These are phyloP conservation scores for Knufia petricola DNA, from an alignment of 2,329 filamentous ascomycete species.

Conservation along the genomic window DNA sequence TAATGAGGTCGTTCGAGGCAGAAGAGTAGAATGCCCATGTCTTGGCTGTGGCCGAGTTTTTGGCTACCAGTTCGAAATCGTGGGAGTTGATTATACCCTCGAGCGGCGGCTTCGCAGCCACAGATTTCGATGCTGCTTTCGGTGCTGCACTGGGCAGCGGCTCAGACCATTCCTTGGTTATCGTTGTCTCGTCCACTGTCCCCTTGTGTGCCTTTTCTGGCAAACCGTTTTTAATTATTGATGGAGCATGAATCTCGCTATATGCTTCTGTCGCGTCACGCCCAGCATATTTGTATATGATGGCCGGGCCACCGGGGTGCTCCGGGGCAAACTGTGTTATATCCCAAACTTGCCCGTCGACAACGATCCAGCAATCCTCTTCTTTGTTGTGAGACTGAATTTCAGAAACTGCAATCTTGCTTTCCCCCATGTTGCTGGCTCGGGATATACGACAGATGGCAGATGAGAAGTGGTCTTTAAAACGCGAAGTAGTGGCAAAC, in stretches of 20 bases:
- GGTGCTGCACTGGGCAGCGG: slow-evolving; percentile 28
- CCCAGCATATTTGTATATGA: slow-evolving; percentile 38
- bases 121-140: slow-evolving; percentile 22
- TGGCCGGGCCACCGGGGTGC: slow-evolving; percentile 49
- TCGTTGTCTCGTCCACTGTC: slow-evolving; percentile 38
- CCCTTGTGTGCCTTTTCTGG: slow-evolving; percentile 40
- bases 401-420: slow-evolving; percentile 15
- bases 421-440: slow-evolving; percentile 6
- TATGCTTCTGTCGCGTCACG: slow-evolving; percentile 46
- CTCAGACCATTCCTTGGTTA: slow-evolving; percentile 42
- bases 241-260: slow-evolving; percentile 43
- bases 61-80: slow-evolving; percentile 52
- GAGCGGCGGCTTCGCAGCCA: slow-evolving; percentile 40
- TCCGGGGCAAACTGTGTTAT: slow-evolving; percentile 56
- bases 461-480: too few species aligned
- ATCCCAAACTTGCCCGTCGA: slow-evolving; percentile 59
- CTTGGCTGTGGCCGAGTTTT: slow-evolving; percentile 47
- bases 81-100: slow-evolving; percentile 48
- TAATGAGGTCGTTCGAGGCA: slow-evolving; percentile 54
- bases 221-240: slow-evolving; percentile 37
- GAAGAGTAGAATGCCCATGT: slow-evolving; percentile 63
- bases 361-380: slow-evolving; percentile 55
- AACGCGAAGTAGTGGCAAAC: too few species aligned
- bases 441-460: too few species aligned
- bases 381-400: slow-evolving; percentile 41